Conservation (phyloP, 1,139 yeast genomes). For the Debaryomyces fabryi region DNA sequence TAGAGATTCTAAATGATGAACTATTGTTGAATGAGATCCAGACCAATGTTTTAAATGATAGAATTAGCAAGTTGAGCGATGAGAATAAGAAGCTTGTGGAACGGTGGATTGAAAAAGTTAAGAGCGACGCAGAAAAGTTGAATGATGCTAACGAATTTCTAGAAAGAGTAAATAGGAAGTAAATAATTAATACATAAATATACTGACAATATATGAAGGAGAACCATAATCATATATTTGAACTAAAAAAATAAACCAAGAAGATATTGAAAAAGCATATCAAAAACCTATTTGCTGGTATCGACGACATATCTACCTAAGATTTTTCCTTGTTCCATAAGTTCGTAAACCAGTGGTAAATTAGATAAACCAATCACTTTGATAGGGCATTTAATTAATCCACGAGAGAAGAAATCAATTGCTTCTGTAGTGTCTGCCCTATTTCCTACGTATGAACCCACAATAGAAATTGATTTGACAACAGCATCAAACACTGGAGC, state of each 20-base stretch:
- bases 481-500: slow-evolving; percentile 69
- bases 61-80: slow-evolving; percentile 10
- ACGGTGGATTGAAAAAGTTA: slow-evolving; percentile 63
- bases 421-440: slow-evolving; percentile 81
- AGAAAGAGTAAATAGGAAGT: slow-evolving; percentile 5
- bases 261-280: not conserved
- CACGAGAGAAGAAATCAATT: slow-evolving; percentile 70
- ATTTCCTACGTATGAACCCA: slow-evolving; percentile 80
- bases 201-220: not conserved
- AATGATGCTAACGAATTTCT: slow-evolving; percentile 55
- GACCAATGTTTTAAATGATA: slow-evolving; percentile 56
- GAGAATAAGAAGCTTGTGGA: slow-evolving; percentile 59
- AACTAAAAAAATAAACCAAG: not conserved
- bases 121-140: slow-evolving; percentile 59
- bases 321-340: slow-evolving; percentile 72
- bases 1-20: slow-evolving; percentile 72
- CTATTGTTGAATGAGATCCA: slow-evolving; percentile 70
- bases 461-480: slow-evolving; percentile 62
- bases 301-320: slow-evolving; percentile 80
- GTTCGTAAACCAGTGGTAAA: slow-evolving; percentile 60
- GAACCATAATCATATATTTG: not conserved
- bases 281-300: slow-evolving; percentile 49
- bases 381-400: slow-evolving; percentile 69
- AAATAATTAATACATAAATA: slow-evolving; percentile 11
- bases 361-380: slow-evolving; percentile 70